Percentiles rank a stretch among this genome's conserved stretches.
Conservation (phyloP, 2,329 filamentous ascomycete genomes). For the Trichoderma sp. region DNA sequence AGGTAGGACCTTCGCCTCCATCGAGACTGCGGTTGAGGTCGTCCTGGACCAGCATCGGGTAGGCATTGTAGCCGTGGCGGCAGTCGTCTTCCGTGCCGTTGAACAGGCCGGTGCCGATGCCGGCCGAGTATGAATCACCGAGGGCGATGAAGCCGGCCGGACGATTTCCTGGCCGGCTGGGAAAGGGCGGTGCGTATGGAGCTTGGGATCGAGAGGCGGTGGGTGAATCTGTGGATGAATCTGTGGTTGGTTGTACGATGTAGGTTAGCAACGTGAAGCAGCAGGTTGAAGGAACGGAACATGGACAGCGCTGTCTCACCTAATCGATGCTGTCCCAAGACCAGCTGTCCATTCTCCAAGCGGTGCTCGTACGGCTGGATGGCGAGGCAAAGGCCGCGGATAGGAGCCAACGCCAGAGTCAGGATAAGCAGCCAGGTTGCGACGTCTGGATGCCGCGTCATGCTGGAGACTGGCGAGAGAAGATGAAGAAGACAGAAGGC, state of each 20-base stretch:
- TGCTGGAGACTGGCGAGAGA: background rate
- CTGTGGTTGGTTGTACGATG: background rate
- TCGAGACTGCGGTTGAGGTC: slow-evolving; percentile 31
- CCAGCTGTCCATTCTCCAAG: background rate
- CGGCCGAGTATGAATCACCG: slow-evolving; percentile 48
- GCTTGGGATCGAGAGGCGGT: slow-evolving; percentile 1
- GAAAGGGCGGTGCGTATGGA: slow-evolving; percentile 4
- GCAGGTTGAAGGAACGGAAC: background rate
- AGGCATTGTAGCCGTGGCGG: slow-evolving; percentile 41
- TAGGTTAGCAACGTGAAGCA: background rate
- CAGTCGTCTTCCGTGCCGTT: slow-evolving; percentile 41
- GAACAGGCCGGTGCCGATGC: slow-evolving; percentile 43
- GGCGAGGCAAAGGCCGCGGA: background rate
- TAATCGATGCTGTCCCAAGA: background rate
- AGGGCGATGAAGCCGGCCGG: slow-evolving; percentile 40
- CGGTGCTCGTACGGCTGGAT: background rate
- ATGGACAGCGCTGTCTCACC: background rate
- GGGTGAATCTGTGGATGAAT: background rate
- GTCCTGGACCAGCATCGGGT: slow-evolving; percentile 39
- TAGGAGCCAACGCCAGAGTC: background rate
- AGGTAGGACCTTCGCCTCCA: slow-evolving; percentile 24
- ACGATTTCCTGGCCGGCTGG: slow-evolving; percentile 18
- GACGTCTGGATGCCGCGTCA: background rate
- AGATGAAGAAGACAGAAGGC: background rate
- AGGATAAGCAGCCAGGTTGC: background rate